Conservation (phyloP, 1,284 basidiomycete genomes). For the Coriolopsis trogii region DNA sequence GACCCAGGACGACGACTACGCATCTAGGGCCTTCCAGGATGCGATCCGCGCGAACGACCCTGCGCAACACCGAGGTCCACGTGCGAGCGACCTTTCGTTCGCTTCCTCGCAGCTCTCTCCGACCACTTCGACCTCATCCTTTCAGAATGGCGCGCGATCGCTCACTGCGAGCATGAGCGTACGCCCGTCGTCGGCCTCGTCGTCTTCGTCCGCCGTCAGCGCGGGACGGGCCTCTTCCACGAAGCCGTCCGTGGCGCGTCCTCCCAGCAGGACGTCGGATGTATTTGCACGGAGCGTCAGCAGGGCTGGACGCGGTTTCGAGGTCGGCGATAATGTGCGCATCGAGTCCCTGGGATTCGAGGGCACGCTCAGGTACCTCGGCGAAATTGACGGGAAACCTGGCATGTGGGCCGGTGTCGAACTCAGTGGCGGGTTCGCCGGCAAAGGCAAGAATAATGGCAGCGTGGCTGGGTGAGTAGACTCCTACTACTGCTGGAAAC, state of each 20-base stretch:
- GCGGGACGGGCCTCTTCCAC: constrained; percentile 56
- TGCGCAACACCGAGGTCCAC: constrained; percentile 56
- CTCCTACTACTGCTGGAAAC: neutral
- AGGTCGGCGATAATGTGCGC: constrained; percentile 79
- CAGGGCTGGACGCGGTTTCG: constrained; percentile 51
- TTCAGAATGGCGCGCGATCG: constrained; percentile 43
- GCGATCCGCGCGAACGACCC: constrained; percentile 81
- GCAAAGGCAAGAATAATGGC: constrained; percentile 97
- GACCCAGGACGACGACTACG: constrained; percentile 52
- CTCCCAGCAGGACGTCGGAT: constrained; percentile 69
- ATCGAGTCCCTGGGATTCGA: constrained; percentile 88
- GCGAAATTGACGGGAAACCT: constrained; percentile 83
- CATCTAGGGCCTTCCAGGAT: constrained; percentile 70
- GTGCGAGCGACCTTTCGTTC: constrained; percentile 43
- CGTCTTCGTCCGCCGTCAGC: constrained; percentile 44
- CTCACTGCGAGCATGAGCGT: constrained; percentile 40
- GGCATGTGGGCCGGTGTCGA: constrained; percentile 93
- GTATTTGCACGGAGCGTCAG: constrained; percentile 47
- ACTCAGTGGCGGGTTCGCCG: constrained; percentile 80
- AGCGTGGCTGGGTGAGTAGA: constrained; percentile 80
- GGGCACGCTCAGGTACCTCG: constrained; percentile 78
- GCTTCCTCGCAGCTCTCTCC: constrained; percentile 50
- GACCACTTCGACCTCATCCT: constrained; percentile 35
- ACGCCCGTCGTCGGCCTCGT: constrained; percentile 39
- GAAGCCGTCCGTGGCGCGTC: constrained; percentile 51